These are phyloP conservation scores for Lentinula sp. DNA, from an alignment of 768 basidiomycete species.

Conservation along the genomic window DNA sequence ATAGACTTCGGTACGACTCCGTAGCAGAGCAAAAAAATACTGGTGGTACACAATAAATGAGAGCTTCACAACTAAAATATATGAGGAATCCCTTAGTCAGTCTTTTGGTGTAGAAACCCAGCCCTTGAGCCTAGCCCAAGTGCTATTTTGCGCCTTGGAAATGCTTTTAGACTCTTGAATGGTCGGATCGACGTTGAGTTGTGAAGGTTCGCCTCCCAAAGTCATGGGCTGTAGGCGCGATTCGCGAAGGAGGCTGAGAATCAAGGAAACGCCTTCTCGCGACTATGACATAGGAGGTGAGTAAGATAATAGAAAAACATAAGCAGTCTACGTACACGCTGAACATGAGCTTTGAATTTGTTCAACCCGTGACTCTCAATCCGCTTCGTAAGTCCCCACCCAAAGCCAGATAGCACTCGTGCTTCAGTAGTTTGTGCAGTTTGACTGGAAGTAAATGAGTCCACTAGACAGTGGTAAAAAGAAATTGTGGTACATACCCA, in stretches of 20 bases:
- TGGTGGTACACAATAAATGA: conserved; percentile 2
- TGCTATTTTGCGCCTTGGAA: conserved; percentile 7
- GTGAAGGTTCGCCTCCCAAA: conserved; percentile 24
- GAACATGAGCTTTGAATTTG: conserved; percentile 82
- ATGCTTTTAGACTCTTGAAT: conserved; percentile 4
- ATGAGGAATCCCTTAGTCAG: neutral
- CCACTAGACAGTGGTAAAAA: neutral
- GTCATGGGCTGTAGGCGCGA: conserved; percentile 62
- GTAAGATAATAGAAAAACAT: neutral
- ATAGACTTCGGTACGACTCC: neutral
- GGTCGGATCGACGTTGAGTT: neutral
- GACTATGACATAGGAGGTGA: conserved; percentile 41
- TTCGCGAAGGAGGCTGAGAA: conserved; percentile 73
- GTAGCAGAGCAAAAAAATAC: neutral
- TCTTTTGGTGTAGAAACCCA: conserved; percentile 30
- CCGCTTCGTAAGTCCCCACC: conserved; percentile 82
- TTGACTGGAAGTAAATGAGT: conserved; percentile 38
- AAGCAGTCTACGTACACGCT: conserved; percentile 48
- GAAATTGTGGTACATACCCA: conserved; percentile 46
- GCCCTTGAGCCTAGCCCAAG: conserved; percentile 36
- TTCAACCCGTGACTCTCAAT: conserved; percentile 85
- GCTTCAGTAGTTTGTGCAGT: conserved; percentile 85
- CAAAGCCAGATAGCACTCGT: conserved; percentile 80
- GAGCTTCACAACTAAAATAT: conserved; percentile 5
- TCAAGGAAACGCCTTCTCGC: conserved; percentile 81